These are phyloP conservation scores for Neurospora terricola DNA, from an alignment of 495 filamentous ascomycete genomes.

Conservation along the genomic window DNA sequence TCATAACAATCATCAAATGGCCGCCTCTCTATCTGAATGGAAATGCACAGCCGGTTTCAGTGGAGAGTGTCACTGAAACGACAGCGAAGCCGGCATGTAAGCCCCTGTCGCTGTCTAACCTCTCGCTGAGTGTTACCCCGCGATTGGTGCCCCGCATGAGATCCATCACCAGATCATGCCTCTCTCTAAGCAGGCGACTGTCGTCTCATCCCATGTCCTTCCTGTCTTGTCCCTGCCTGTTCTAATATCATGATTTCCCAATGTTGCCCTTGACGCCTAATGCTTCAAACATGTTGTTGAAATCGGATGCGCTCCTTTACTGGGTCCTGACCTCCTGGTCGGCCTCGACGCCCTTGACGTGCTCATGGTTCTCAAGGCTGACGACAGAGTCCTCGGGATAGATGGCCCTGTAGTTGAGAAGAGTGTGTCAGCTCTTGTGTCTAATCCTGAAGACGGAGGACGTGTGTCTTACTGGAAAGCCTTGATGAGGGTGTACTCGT, in stretches of 20 bases:
- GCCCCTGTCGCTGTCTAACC: background rate
- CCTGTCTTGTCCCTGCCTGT: background rate
- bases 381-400: constrained; percentile 56
- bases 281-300: background rate
- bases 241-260: background rate
- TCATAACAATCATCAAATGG: background rate
- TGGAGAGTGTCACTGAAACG: background rate
- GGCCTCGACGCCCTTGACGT: constrained; percentile 62
- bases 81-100: background rate
- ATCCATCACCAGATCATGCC: background rate
- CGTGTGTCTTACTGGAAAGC: constrained; percentile 68
- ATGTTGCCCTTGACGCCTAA: background rate
- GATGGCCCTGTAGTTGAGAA: constrained; percentile 48
- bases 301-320: constrained; percentile 27
- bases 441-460: background rate
- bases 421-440: background rate
- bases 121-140: background rate
- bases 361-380: constrained; percentile 52
- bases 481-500: constrained; percentile 79
- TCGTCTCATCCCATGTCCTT: background rate
- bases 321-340: constrained; percentile 65
- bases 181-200: background rate
- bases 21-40: background rate
- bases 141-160: background rate
- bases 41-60: background rate